These are phyloP conservation scores for Botrytis deweyae DNA, from an alignment of 2,329 filamentous ascomycete species.

Conservation along the genomic window DNA sequence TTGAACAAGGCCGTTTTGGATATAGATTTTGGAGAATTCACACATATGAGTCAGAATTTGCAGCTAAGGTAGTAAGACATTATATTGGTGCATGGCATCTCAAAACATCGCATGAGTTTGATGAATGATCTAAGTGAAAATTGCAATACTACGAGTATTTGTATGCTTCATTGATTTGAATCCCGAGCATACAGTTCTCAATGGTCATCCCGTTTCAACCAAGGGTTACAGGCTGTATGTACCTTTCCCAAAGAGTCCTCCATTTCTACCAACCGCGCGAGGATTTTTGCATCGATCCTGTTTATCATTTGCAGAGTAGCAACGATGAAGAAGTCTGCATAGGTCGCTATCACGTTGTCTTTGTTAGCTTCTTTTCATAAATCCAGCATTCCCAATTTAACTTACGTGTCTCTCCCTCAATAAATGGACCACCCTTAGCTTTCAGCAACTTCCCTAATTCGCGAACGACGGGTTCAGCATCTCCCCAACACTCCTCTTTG, in stretches of 20 bases:
- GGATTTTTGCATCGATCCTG: constrained; percentile 42
- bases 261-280: constrained; percentile 42
- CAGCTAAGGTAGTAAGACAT: not conserved
- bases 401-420: constrained; percentile 51
- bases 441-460: constrained; percentile 40
- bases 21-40: too few relatives aligned
- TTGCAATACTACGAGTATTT: not conserved
- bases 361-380: not conserved
- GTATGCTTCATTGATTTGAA: not conserved
- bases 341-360: constrained; percentile 42
- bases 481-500: constrained; percentile 51
- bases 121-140: not conserved
- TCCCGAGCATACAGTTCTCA: constrained; percentile 9
- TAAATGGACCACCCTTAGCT: constrained; percentile 57
- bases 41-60: not conserved
- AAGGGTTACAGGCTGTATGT: constrained; percentile 29
- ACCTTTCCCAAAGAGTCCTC: constrained; percentile 26
- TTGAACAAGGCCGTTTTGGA: too few relatives aligned
- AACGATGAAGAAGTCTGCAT: constrained; percentile 59
- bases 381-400: not conserved
- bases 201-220: constrained; percentile 34
- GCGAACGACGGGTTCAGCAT: constrained; percentile 49
- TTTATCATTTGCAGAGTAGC: constrained; percentile 48
- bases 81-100: not conserved
- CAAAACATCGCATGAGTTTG: not conserved